Base-by-base conservation (phyloP, 371 early-diverging fungal species). In the Thermomucor indicae-seudaticae region DNA sequence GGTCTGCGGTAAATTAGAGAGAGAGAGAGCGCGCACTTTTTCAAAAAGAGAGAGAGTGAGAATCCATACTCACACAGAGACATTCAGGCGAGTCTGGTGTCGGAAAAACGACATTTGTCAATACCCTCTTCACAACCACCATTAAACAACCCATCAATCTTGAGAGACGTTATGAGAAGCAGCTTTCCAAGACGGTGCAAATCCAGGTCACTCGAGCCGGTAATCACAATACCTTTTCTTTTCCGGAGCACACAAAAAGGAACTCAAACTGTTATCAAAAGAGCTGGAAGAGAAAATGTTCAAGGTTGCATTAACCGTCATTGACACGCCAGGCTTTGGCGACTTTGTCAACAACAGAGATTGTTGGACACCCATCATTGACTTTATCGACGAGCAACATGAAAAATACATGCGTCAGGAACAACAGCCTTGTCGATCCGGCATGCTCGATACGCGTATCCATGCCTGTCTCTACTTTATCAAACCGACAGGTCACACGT, bases 361-460 rank as follows among this genome's bases (percentile, higher is more conserved):
- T 59, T 86, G 93, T 70, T 97, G 95, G 95, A 87, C 87, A 31
- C 94, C 97, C n/a, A 90, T 97, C 52, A 81, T 97, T 32, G 91
- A 96, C 51, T 97, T 95, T 68, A 81, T 98, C 51, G 94, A 96
- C 63, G 93, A 93, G 54, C 96, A 95, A 70, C 94, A 95, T 75
- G 92, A 90, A 60, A 84, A 80, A 46, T 92, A 92, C 59, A 85
- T 97, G 83, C 81, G 86, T 60, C 91, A 92, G 67, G 87, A 93
- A 60, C 78, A 81, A 45, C 81, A 85, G 50, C 82, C 87, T 28
- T 79, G 84, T 54, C 80, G 96, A 50, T 79, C 86, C 48, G 84
- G 87, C 38, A 73, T 85, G 35, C 85, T 90, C 53, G 99, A 95
- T 75, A 82, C 89, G 79, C 83, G 97, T 45, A 89, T 95, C 24